Evolutionary conservation across 1,139 yeast species (phyloP), one percentile per base, ranked within the genome.

Genomic region (Blastobotrys raffinosifermentans): DNA sequence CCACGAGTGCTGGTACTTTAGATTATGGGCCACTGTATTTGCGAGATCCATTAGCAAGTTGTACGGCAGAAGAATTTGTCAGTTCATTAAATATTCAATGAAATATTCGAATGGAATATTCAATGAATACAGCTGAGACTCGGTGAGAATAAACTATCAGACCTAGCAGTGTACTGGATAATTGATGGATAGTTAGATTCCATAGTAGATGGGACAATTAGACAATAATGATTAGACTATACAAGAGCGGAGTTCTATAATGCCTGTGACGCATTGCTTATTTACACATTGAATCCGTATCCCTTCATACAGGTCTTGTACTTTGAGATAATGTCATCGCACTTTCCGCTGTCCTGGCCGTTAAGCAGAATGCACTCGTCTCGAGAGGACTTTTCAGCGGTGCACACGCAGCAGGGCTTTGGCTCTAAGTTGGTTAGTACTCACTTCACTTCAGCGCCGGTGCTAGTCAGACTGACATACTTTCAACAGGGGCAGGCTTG

Each of bases 321-420:
- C 45, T 76, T 69, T 23, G 64, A 62, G 45, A 91, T 80, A 41
- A 85, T 61, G 39, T 73, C 73, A 45, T 80, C 75, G 64, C 98
- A 91, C 55, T 86, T 81, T 26, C 82, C 89, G 38, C 84, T 70
- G 25, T 87, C 96, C 52, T 80, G 81, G 34, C 95, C 96, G 53
- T 85, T 77, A 53, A 75, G 66, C 44, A 91, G 70, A 42, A 89
- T 67, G 59, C 98, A 91, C 55, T 87, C 87, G 56, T 91, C 98
- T 55, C 98, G 73, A 18, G 65, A 60, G 47, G 81, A 73, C 67
- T 89, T 91, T 57, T 89, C 93, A 25, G 80, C 83, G 49, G 80
- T 74, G 63, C 98, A 91, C 20, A 91, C 97, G 55, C 98, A 91
- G 64, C 98, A 91, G 44, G 98, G 96, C 66, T 89, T 91, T 49